Evolutionary conservation across 495 filamentous ascomycete species (phyloP).

Genomic region (Aspergillus baeticus): DNA sequence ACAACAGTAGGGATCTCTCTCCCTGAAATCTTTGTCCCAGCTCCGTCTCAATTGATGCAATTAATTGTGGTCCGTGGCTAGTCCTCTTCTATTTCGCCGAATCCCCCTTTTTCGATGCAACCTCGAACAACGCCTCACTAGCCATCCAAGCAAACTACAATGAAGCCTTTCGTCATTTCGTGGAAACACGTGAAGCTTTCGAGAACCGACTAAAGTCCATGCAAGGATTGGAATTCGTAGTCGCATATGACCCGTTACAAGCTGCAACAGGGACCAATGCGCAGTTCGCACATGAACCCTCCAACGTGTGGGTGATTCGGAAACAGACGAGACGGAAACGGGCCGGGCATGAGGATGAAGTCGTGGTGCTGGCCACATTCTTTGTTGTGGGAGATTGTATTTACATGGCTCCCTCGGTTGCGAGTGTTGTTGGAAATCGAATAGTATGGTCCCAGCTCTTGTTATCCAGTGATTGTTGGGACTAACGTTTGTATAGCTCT

Average conservation of each 20-base stretch:
- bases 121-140: slow-evolving; percentile 82
- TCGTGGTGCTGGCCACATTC: slow-evolving; percentile 73
- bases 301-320: slow-evolving; percentile 86
- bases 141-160: slow-evolving; percentile 75
- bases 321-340: slow-evolving; percentile 75
- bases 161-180: slow-evolving; percentile 59
- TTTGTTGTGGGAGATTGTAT: slow-evolving; percentile 83
- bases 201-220: slow-evolving; percentile 73
- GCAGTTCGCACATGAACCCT: slow-evolving; percentile 49
- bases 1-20: slow-evolving; percentile 39
- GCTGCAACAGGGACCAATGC: slow-evolving; percentile 64
- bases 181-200: slow-evolving; percentile 72
- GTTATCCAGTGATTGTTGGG: not conserved
- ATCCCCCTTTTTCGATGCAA: slow-evolving; percentile 88
- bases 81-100: slow-evolving; percentile 88
- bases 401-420: slow-evolving; percentile 83
- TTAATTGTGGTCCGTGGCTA: slow-evolving; percentile 13
- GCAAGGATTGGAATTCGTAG: slow-evolving; percentile 80
- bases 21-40: not conserved
- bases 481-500: slow-evolving; percentile 44
- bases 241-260: slow-evolving; percentile 67
- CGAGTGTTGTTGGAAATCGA: slow-evolving; percentile 71
- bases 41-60: not conserved
- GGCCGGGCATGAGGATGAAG: slow-evolving; percentile 60
- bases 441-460: slow-evolving; percentile 54